phyloP scores from a whole-genome alignment of 1,284 basidiomycete genomes.

The Sanghuangporus sanghuang region DNA sequence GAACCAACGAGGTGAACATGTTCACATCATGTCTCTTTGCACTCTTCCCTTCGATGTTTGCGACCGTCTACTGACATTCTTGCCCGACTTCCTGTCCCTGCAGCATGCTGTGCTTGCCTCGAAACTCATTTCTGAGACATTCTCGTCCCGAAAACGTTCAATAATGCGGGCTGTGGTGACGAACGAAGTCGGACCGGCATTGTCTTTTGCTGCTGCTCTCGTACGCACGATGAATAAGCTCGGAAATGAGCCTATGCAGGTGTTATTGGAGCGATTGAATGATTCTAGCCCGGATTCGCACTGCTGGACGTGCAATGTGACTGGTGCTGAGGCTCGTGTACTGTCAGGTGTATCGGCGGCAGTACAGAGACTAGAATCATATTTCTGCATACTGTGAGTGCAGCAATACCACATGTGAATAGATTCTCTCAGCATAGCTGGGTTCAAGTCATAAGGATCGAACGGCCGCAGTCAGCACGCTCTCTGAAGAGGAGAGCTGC shows the following conservation, averaged over 20 bases:
- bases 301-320: conserved; percentile 10
- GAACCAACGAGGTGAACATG: background rate
- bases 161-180: conserved; percentile 4
- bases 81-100: conserved; percentile 11
- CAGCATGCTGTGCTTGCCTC: conserved; percentile 8
- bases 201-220: conserved; percentile 11
- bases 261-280: conserved; percentile 1
- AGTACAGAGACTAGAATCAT: conserved; percentile 3
- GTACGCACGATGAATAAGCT: background rate
- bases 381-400: conserved; percentile 8
- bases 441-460: conserved; percentile 8
- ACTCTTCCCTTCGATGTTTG: conserved; percentile 12
- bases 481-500: conserved; percentile 6
- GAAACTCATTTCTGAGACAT: conserved; percentile 5
- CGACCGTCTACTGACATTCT: conserved; percentile 8
- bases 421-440: background rate
- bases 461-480: background rate
- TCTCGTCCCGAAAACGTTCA: background rate
- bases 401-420: background rate
- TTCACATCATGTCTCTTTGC: background rate
- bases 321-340: background rate
- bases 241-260: background rate
- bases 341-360: conserved; percentile 1
- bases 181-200: conserved; percentile 12
- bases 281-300: background rate